These are phyloP conservation scores for Trametes maxima DNA, from an alignment of 768 basidiomycete genomes.

Conservation along the genomic window DNA sequence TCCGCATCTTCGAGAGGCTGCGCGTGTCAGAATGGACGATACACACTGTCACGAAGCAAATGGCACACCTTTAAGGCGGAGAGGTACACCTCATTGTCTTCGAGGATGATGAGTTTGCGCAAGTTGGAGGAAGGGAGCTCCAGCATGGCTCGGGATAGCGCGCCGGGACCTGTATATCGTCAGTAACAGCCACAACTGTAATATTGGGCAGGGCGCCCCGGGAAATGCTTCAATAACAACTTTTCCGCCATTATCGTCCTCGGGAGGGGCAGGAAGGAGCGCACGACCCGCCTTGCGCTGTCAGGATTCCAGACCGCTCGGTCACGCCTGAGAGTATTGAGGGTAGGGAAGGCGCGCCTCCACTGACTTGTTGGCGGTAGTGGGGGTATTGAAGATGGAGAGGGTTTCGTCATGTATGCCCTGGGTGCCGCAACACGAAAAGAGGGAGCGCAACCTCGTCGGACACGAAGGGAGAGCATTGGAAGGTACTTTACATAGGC, in stretches of 20 bases:
- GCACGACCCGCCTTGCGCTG: conserved; percentile 56
- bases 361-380: conserved; percentile 23
- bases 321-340: conserved; percentile 30
- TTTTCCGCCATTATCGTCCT: conserved; percentile 36
- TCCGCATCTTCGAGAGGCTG: conserved; percentile 50
- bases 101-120: conserved; percentile 72
- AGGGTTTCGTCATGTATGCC: neutral
- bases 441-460: neutral
- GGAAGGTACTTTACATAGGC: no score
- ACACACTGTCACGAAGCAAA: neutral
- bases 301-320: conserved; percentile 40
- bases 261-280: conserved; percentile 43
- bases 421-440: neutral
- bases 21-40: conserved; percentile 24
- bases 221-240: conserved; percentile 80
- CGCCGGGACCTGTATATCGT: conserved; percentile 63
- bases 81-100: conserved; percentile 55
- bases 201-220: conserved; percentile 47
- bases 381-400: conserved; percentile 5
- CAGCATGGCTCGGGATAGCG: conserved; percentile 73
- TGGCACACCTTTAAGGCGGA: conserved; percentile 57
- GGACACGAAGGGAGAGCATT: conserved; percentile 5
- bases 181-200: neutral
- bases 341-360: conserved; percentile 29
- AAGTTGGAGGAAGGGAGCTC: conserved; percentile 63